Evolutionary conservation across 169 alveolate species (phyloP).

Genomic region (Cryptosporidium felis): DNA sequence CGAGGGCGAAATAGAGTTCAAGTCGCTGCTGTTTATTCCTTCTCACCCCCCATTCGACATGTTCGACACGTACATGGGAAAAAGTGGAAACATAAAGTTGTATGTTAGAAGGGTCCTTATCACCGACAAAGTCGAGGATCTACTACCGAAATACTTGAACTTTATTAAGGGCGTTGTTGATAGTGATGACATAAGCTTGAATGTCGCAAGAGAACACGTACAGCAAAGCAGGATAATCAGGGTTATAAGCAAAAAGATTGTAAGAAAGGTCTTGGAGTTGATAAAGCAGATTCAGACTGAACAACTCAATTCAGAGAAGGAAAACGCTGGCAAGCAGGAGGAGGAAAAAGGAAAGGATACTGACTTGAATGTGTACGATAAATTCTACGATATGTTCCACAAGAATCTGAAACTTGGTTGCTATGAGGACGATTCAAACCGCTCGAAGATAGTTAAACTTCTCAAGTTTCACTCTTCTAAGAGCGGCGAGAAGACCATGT

Average conservation of each 20-base stretch:
- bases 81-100: constrained; percentile 72
- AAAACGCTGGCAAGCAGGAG: constrained; percentile 77
- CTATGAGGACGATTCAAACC: constrained; percentile 93
- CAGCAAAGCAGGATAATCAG: constrained; percentile 93
- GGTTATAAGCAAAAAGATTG: constrained; percentile 95
- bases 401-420: constrained; percentile 93
- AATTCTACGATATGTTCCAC: constrained; percentile 91
- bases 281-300: constrained; percentile 79
- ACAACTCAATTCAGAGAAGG: constrained; percentile 80
- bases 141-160: constrained; percentile 93
- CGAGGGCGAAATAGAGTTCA: constrained; percentile 99
- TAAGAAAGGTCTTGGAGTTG: constrained; percentile 94
- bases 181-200: constrained; percentile 94
- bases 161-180: constrained; percentile 95
- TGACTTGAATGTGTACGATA: constrained; percentile 69
- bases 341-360: constrained; percentile 83
- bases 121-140: constrained; percentile 92
- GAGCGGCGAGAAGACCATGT: constrained; percentile 81
- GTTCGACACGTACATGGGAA: constrained; percentile 88
- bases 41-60: constrained; percentile 91
- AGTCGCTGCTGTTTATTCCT: constrained; percentile 95
- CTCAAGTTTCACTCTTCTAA: constrained; percentile 89
- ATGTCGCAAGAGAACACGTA: constrained; percentile 92
- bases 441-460: constrained; percentile 90
- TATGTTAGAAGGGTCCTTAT: constrained; percentile 90